Evolutionary conservation across 2,329 filamentous ascomycete species (phyloP), one percentile per base, ranked within the genome.

Genomic region (Didymella keratinophila): DNA sequence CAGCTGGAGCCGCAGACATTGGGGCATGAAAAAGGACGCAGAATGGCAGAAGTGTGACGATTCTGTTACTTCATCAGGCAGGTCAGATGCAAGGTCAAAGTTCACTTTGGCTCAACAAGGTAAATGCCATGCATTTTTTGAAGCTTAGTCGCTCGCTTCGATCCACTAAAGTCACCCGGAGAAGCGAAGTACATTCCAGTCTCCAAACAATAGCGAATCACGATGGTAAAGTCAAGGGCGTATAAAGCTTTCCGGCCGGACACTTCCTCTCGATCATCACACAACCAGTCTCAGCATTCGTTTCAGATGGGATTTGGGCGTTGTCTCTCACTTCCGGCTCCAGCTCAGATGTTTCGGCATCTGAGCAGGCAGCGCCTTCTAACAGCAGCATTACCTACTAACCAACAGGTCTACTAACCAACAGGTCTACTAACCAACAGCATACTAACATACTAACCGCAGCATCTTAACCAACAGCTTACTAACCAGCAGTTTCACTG

Each of bases 181-280:
- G 18, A 39, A 11, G 30, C 6, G 14, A 28, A 30, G 18, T 54
- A 28, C 56, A 54, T 58, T 50, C 56, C 51, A 51, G 46, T 51
- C 44, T 37, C 41, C 23, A 21, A 45, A 50, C 25, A 53, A 27
- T n/a, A 32, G 21, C 30, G 16, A 21, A 14, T 3, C 4, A 18
- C 20, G 20, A 51, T 42, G 49, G 55, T 18, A 39, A 48, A 39
- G 7, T 32, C 18, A 16, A 32, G 48, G 4, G 20, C 14, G 10
- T 58, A 54, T 58, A 58, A 58, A 51, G 27, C 16, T 25, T 28
- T 51, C 32, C 27, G 34, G 32, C 20, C n/a, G 4, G 12, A 16
- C 30, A 10, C 2, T 3, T 23, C n/a, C 20, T 37, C 11, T 32
- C 21, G 8, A 12, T 32, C 12, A 21, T 25, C 25, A 39, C 14